phyloP scores from a whole-genome alignment of 1,139 yeast species.

The Kazachstania sp. region DNA sequence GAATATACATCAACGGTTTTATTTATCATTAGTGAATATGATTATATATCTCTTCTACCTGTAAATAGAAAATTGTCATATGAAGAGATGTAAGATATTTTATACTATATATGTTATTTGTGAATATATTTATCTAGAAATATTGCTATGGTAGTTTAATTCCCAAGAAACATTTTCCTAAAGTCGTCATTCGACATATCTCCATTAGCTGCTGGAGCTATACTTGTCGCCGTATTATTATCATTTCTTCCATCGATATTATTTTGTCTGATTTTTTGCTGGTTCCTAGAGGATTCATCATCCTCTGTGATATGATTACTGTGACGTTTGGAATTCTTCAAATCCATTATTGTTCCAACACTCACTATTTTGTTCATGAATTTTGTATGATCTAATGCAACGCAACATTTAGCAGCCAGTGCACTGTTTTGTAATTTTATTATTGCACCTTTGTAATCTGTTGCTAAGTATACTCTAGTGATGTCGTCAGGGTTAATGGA shows the following conservation, averaged over 20 bases:
- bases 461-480: constrained; percentile 36
- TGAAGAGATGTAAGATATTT: too few relatives aligned
- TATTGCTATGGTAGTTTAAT: not conserved
- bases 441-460: constrained; percentile 44
- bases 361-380: constrained; percentile 35
- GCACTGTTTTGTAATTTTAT: constrained; percentile 42
- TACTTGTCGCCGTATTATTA: not conserved
- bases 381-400: constrained; percentile 39
- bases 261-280: not conserved
- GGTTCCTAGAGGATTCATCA: too few relatives aligned
- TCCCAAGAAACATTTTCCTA: constrained; percentile 32
- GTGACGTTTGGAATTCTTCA: constrained; percentile 13
- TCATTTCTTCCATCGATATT: not conserved
- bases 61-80: not conserved
- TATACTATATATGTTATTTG: too few relatives aligned
- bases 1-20: not conserved
- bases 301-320: not conserved
- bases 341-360: constrained; percentile 36
- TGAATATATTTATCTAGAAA: too few relatives aligned
- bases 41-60: not conserved
- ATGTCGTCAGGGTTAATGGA: constrained; percentile 12
- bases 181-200: constrained; percentile 35
- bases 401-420: constrained; percentile 51
- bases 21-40: too few relatives aligned
- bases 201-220: constrained; percentile 1